Conservation (phyloP, 2,329 filamentous ascomycete species). For the Botrytis porri region DNA sequence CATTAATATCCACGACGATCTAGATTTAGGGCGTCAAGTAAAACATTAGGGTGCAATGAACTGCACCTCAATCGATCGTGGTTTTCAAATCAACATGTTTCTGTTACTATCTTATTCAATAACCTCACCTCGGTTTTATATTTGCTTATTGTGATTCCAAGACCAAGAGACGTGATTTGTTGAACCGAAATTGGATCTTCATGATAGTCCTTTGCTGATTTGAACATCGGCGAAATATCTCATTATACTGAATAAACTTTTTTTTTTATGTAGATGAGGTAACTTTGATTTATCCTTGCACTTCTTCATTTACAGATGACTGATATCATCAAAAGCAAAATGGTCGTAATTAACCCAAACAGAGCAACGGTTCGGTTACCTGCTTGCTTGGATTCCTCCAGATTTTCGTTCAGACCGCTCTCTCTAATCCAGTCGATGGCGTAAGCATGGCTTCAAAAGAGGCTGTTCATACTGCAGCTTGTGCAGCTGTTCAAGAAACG, state of each 20-base stretch:
- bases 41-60: background rate
- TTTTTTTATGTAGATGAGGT: conserved; percentile 1
- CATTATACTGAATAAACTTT: background rate
- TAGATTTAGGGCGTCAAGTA: background rate
- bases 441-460: conserved; percentile 1
- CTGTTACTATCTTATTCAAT: background rate
- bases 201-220: background rate
- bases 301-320: background rate
- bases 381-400: background rate
- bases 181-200: conserved; percentile 13
- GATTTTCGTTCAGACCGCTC: background rate
- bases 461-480: background rate
- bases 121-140: background rate
- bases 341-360: background rate
- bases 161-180: background rate
- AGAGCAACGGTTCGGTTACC: background rate
- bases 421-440: background rate
- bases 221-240: background rate
- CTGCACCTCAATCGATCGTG: background rate
- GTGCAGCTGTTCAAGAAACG: conserved; percentile 7
- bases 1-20: background rate
- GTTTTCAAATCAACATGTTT: background rate
- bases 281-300: background rate
- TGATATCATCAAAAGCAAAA: background rate
- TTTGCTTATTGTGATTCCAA: conserved; percentile 6